These are phyloP conservation scores for Bipolaris cookei DNA, from an alignment of 2,329 filamentous ascomycete genomes.

Conservation along the genomic window DNA sequence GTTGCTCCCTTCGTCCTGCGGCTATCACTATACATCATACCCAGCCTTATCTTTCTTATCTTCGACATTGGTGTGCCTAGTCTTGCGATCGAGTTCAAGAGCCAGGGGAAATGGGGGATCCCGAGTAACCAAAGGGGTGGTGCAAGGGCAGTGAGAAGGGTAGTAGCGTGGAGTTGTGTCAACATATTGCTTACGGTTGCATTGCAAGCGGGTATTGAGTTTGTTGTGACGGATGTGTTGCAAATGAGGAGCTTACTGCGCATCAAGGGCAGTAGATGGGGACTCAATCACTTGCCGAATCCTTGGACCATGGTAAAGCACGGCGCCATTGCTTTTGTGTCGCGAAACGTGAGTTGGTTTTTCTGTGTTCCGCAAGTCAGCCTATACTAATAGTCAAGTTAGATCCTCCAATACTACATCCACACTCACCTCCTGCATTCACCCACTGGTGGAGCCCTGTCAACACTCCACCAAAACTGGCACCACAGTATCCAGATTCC, in stretches of 20 bases:
- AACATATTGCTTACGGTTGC: slow-evolving; percentile 63
- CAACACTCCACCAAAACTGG: slow-evolving; percentile 58
- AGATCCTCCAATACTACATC: slow-evolving; percentile 73
- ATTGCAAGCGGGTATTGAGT: slow-evolving; percentile 64
- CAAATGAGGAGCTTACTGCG: slow-evolving; percentile 62
- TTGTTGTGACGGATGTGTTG: slow-evolving; percentile 60
- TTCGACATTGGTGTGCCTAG: slow-evolving; percentile 76
- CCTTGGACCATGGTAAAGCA: slow-evolving; percentile 67
- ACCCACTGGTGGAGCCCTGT: slow-evolving; percentile 34
- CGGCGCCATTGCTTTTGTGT: slow-evolving; percentile 58
- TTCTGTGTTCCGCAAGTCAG: slow-evolving; percentile 9
- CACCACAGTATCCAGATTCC: slow-evolving; percentile 65
- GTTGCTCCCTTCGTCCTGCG: slow-evolving; percentile 72
- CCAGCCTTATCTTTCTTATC: slow-evolving; percentile 72
- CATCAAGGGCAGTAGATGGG: slow-evolving; percentile 64
- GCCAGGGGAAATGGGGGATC: slow-evolving; percentile 62
- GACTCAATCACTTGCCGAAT: slow-evolving; percentile 66
- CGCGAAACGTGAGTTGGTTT: slow-evolving; percentile 60
- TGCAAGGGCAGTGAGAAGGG: slow-evolving; percentile 54
- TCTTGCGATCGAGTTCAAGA: slow-evolving; percentile 71
- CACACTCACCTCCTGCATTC: slow-evolving; percentile 75
- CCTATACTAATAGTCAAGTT: slow-evolving; percentile 6
- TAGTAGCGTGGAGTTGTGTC: slow-evolving; percentile 60
- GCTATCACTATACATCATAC: slow-evolving; percentile 72
- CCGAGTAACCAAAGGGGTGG: slow-evolving; percentile 51